These are phyloP conservation scores for Pyropia yezoensis DNA, from an alignment of 23 red algal genomes.

Conservation along the genomic window DNA sequence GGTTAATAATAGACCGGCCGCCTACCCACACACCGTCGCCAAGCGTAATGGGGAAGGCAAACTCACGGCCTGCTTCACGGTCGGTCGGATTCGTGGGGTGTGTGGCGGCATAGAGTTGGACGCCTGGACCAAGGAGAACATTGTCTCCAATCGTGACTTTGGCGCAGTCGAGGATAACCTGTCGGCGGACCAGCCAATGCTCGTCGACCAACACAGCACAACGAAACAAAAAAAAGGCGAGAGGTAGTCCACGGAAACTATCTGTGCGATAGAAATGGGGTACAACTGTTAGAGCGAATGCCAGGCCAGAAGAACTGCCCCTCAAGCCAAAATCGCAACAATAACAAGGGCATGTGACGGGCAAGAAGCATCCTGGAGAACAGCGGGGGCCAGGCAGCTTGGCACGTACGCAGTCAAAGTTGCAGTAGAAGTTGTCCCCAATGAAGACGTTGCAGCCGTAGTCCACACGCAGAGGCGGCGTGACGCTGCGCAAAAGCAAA, in stretches of 20 bases:
- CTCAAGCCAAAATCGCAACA: too few species aligned
- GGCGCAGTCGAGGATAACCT: background rate
- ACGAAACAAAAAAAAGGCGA: too few species aligned
- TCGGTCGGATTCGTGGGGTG: background rate
- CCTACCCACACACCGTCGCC: constrained; percentile 3
- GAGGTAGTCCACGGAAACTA: too few species aligned
- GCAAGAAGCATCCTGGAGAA: too few species aligned
- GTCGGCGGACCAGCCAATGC: too few species aligned
- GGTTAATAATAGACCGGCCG: background rate
- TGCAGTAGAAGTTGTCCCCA: constrained; percentile 26
- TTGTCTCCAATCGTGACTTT: constrained; percentile 5
- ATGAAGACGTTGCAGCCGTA: constrained; percentile 30
- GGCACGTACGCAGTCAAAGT: constrained; percentile 16
- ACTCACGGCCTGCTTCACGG: background rate
- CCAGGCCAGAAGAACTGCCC: too few species aligned
- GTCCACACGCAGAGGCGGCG: constrained; percentile 18
- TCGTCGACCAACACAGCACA: too few species aligned
- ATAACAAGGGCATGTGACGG: too few species aligned
- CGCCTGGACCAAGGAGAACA: constrained; percentile 3
- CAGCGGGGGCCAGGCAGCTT: background rate
- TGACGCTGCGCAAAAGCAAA: too few species aligned
- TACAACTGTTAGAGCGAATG: too few species aligned
- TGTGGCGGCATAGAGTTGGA: constrained; percentile 7
- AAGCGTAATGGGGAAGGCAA: constrained; percentile 1
- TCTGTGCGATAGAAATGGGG: too few species aligned